These are phyloP conservation scores for Botrytis squamosa DNA, from an alignment of 2,329 filamentous ascomycete species.

Conservation along the genomic window DNA sequence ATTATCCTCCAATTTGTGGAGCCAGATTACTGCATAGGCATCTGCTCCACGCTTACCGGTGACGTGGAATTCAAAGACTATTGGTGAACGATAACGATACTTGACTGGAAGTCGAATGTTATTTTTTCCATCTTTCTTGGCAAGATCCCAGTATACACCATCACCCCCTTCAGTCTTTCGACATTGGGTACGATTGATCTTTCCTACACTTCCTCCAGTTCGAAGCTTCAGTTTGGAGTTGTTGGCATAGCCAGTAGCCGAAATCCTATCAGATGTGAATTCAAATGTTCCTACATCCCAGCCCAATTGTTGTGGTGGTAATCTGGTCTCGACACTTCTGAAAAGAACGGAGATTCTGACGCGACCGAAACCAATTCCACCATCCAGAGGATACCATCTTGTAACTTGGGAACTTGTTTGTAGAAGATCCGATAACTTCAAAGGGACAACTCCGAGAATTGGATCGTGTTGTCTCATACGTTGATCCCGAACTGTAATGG, in stretches of 20 bases:
- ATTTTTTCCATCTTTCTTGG: slow-evolving; percentile 48
- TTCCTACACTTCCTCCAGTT: slow-evolving; percentile 80
- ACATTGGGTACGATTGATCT: slow-evolving; percentile 64
- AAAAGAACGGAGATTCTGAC: slow-evolving; percentile 87
- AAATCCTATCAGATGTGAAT: slow-evolving; percentile 71
- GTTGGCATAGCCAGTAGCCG: slow-evolving; percentile 58
- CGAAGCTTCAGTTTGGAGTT: slow-evolving; percentile 72
- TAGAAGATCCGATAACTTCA: slow-evolving; percentile 85
- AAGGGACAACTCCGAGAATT: slow-evolving; percentile 84
- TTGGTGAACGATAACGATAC: slow-evolving; percentile 82
- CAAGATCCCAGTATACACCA: slow-evolving; percentile 59
- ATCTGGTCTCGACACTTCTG: slow-evolving; percentile 79
- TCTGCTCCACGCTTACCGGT: slow-evolving; percentile 67
- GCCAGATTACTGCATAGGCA: slow-evolving; percentile 80
- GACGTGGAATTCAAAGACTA: slow-evolving; percentile 83
- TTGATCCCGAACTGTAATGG: slow-evolving; percentile 82
- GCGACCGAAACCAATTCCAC: slow-evolving; percentile 88
- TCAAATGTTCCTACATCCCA: slow-evolving; percentile 97
- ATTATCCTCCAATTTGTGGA: slow-evolving; percentile 79
- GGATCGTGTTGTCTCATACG: slow-evolving; percentile 92
- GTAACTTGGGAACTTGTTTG: slow-evolving; percentile 76
- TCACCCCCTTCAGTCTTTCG: slow-evolving; percentile 57
- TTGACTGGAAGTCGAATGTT: slow-evolving; percentile 77
- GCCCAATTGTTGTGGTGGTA: slow-evolving; percentile 82
- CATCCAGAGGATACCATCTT: slow-evolving; percentile 96